phyloP scores from a whole-genome alignment of 306 rosid species.

The Quercus wislizeni region DNA sequence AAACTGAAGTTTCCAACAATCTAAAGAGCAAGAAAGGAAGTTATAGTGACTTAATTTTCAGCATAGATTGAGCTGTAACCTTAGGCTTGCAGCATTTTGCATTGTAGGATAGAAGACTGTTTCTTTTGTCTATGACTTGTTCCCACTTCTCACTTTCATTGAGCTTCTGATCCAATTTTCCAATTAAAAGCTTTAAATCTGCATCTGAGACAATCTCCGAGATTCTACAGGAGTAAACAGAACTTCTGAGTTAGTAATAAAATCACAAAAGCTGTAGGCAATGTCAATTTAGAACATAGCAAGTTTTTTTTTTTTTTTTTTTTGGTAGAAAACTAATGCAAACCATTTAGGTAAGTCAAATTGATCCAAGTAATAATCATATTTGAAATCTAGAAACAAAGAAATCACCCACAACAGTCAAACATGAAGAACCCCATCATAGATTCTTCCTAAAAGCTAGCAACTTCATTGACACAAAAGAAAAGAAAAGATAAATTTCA shows the following conservation, averaged over 20 bases:
- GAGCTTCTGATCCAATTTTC: constrained; percentile 55
- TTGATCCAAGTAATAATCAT: too few relatives aligned
- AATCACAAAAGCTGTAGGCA: constrained; percentile 1
- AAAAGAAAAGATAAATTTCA: neutral
- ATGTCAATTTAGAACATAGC: neutral
- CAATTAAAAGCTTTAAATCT: constrained; percentile 68
- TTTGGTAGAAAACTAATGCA: too few relatives aligned
- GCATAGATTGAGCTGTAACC: constrained; percentile 35
- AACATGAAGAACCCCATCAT: too few relatives aligned
- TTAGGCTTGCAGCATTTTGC: constrained; percentile 86
- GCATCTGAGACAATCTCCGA: constrained; percentile 51
- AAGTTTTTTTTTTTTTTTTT: too few relatives aligned
- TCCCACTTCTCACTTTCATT: constrained; percentile 65
- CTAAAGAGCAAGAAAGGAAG: neutral
- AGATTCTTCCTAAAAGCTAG: too few relatives aligned
- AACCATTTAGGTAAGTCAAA: too few relatives aligned
- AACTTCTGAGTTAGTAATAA: constrained; percentile 20
- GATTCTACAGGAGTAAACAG: constrained; percentile 52
- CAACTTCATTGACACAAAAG: neutral
- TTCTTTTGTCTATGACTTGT: constrained; percentile 66
- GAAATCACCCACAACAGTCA: too few relatives aligned
- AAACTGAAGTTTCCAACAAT: neutral
- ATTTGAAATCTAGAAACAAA: too few relatives aligned
- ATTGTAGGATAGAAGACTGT: constrained; percentile 49
- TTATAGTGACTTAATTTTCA: neutral